These are phyloP conservation scores for Combretum micranthum DNA, from an alignment of 345 rosid species.

Conservation along the genomic window DNA sequence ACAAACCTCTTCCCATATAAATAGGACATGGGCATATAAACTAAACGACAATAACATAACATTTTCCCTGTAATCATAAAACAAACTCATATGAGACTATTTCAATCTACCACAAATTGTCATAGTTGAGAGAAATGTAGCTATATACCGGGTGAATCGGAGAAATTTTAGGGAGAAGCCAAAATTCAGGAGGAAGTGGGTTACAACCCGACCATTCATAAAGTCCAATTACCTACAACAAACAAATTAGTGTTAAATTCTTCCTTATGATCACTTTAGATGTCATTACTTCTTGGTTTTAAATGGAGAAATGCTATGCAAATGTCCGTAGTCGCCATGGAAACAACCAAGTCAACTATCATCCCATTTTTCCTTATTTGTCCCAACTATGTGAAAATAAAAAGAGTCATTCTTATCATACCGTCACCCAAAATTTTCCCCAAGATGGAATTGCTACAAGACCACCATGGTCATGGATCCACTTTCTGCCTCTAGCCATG, in stretches of 20 bases:
- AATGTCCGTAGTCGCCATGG: too few relatives aligned
- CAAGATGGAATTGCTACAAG: conserved; percentile 43
- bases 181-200: conserved; percentile 59
- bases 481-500: conserved; percentile 34
- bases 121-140: background rate
- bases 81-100: background rate
- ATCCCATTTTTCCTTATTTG: too few relatives aligned
- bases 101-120: background rate
- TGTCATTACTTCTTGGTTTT: too few relatives aligned
- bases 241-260: too few relatives aligned
- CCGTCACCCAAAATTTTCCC: conserved; percentile 67
- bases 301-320: too few relatives aligned
- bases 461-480: conserved; percentile 71
- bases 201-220: conserved; percentile 71
- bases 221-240: conserved; percentile 44
- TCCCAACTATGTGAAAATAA: too few relatives aligned
- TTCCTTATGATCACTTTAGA: too few relatives aligned
- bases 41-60: conserved; percentile 49
- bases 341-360: too few relatives aligned
- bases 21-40: conserved; percentile 64
- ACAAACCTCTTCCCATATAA: conserved; percentile 64
- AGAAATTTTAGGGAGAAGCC: conserved; percentile 43
- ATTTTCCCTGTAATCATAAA: conserved; percentile 31
- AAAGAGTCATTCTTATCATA: conserved; percentile 4
- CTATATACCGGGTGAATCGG: conserved; percentile 45